Percentiles rank a stretch among this genome's conserved stretches.
These are phyloP conservation scores for Clarireedia hainanense DNA, from an alignment of 2,329 filamentous ascomycete genomes.

Conservation along the genomic window DNA sequence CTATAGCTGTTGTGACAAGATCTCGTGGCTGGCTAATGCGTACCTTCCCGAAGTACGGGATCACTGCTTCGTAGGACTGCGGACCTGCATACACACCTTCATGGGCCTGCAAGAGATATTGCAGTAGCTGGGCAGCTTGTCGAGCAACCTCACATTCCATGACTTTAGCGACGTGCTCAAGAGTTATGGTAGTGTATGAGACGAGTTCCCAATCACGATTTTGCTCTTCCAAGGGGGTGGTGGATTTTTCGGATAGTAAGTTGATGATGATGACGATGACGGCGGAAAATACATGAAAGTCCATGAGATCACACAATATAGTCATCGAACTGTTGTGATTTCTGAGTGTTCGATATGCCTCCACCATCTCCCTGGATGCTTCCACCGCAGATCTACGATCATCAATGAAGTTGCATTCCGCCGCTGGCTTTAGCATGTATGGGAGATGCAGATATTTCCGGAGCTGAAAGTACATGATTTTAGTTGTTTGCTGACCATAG, in stretches of 20 bases:
- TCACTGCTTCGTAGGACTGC: slow-evolving; percentile 32
- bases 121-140: slow-evolving; percentile 35
- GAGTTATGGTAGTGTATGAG: slow-evolving; percentile 26
- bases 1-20: background rate
- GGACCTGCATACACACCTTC: slow-evolving; percentile 18
- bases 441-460: slow-evolving; percentile 38
- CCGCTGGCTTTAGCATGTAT: slow-evolving; percentile 35
- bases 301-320: slow-evolving; percentile 38
- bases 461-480: slow-evolving; percentile 34
- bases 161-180: slow-evolving; percentile 29
- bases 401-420: slow-evolving; percentile 32
- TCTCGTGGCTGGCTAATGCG: slow-evolving; percentile 7
- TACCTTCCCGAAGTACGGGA: slow-evolving; percentile 38
- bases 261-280: slow-evolving; percentile 38
- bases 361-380: slow-evolving; percentile 34
- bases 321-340: slow-evolving; percentile 22
- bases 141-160: slow-evolving; percentile 35
- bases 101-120: slow-evolving; percentile 30
- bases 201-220: slow-evolving; percentile 33
- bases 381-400: slow-evolving; percentile 34
- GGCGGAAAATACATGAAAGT: slow-evolving; percentile 40
- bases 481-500: slow-evolving; percentile 30
- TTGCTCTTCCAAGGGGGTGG: slow-evolving; percentile 21
- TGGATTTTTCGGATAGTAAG: slow-evolving; percentile 28
- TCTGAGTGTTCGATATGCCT: slow-evolving; percentile 32